These are phyloP conservation scores for Mollisiaceae sp. DNA, from an alignment of 2,329 filamentous ascomycete species.

Conservation along the genomic window DNA sequence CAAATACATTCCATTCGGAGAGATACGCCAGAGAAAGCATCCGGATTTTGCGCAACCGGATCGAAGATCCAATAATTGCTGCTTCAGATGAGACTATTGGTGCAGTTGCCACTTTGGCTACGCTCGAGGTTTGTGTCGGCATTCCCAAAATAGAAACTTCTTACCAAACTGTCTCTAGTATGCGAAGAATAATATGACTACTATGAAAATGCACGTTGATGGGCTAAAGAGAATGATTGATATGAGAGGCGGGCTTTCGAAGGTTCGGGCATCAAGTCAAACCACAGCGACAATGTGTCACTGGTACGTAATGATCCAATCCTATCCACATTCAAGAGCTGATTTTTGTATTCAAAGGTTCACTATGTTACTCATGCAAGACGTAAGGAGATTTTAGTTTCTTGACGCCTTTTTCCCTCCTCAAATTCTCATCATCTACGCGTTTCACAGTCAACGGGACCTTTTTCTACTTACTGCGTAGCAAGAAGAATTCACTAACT, in stretches of 20 bases:
- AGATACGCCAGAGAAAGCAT: constrained; percentile 14
- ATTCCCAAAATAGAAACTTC: not conserved
- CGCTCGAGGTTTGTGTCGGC: constrained; percentile 9
- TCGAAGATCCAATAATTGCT: constrained; percentile 10
- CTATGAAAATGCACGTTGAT: constrained; percentile 18
- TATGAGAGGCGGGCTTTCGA: constrained; percentile 11
- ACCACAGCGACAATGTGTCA: constrained; percentile 5
- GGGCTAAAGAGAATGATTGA: constrained; percentile 17
- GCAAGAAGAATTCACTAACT: not conserved
- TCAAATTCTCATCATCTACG: no score
- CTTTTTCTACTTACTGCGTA: not conserved
- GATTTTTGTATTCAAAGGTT: constrained; percentile 9
- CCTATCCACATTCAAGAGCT: not conserved
- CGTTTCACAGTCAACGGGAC: not conserved
- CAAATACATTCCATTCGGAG: constrained; percentile 15
- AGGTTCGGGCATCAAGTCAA: constrained; percentile 11
- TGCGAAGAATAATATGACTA: constrained; percentile 9
- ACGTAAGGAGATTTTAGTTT: not conserved
- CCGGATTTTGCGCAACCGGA: constrained; percentile 7
- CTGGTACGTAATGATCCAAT: constrained; percentile 8
- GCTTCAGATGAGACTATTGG: constrained; percentile 14
- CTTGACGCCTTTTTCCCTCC: not conserved
- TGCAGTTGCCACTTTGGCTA: constrained; percentile 13
- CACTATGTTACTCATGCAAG: constrained; percentile 8
- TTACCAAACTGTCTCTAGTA: not conserved